Evolutionary conservation across 176 grass and related monocot genomes (phyloP), one percentile per base, ranked within the genome.

Genomic region (Zoysia pacifica): DNA sequence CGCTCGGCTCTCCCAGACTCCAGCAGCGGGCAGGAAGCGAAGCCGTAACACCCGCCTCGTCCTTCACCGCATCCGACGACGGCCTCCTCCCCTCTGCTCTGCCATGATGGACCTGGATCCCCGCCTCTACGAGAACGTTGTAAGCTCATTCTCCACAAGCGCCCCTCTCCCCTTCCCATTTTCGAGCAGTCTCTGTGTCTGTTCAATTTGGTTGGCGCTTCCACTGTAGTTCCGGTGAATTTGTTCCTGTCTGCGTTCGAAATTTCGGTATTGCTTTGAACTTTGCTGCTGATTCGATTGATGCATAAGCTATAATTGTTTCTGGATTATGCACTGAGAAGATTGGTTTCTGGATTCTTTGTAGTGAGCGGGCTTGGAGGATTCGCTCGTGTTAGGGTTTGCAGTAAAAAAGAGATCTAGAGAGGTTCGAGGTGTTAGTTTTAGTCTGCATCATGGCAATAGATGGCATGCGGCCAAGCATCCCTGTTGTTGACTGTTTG

Each of bases 71-170:
- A 81, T 63, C 83, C 81, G 38, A 48, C 65, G 63, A 44, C 80
- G 71, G 39, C 68, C 14, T 86, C 28, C 28, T 28, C 28, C 28
- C 28, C 28, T 28, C 28, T 28, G 28, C 28, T 28, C 42, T 67
- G 88, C 80, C 70, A 87, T 91, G 88, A 89, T 93, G 88, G 93
- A 93, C 74, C 83, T 97, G 77, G 93, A 93, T 91, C 90, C 90
- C 45, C 87, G 82, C 47, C 90, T 88, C 60, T 93, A 97, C 86
- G 88, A 97, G 76, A 76, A 87, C 86, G 65, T 93, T 56, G 93
- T 97, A 79, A 42, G 88, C 78, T 47, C 11, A 54, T 62, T 84
- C 62, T 65, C 39, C 65, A 35, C 5, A 16, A 11, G 1, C 28
- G 9, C n/a, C 14, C 28, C 3, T n/a, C n/a, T 10, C 15, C 20